Percentiles rank a stretch among this genome's conserved stretches.
phyloP scores from a whole-genome alignment of 2,329 filamentous ascomycete genomes.

The Diaporthe sp. region DNA sequence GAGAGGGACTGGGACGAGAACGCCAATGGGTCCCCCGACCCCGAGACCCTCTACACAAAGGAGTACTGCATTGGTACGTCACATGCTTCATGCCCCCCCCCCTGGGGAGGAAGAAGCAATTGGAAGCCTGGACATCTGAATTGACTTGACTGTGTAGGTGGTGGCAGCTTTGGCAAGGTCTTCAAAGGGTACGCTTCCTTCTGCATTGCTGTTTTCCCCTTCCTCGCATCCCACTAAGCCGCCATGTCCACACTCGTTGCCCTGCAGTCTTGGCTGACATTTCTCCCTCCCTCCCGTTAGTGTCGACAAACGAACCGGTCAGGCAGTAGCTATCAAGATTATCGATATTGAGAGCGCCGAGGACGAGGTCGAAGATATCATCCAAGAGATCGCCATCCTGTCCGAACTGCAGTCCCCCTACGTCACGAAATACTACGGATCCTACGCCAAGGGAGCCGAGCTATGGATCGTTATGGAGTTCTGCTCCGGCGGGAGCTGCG shows the following conservation, averaged over 20 bases:
- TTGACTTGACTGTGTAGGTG: conserved; percentile 66
- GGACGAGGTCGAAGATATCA: conserved; percentile 99
- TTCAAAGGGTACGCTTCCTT: conserved; percentile 85
- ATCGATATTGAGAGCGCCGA: conserved; percentile 99
- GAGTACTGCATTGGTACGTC: conserved; percentile 84
- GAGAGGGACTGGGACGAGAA: conserved; percentile 50
- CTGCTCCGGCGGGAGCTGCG: conserved; percentile 95
- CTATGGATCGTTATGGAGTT: conserved; percentile 99
- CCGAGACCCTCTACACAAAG: conserved; percentile 92
- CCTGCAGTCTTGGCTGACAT: conserved; percentile 32
- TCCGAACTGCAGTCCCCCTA: conserved; percentile 96
- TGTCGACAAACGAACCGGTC: conserved; percentile 91
- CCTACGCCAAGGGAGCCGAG: conserved; percentile 94
- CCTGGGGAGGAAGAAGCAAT: not conserved
- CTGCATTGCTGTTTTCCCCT: not conserved
- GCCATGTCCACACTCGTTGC: not conserved
- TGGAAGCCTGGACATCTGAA: conserved; percentile 14
- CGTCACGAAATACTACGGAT: conserved; percentile 97
- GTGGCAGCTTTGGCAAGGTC: conserved; percentile 97
- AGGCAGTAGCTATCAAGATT: conserved; percentile 96
- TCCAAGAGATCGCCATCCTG: conserved; percentile 97
- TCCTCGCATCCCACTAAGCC: conserved; percentile 30
- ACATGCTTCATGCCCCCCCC: conserved; percentile 32
- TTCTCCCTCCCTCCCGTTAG: conserved; percentile 52
- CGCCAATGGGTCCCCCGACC: conserved; percentile 74